phyloP scores from a whole-genome alignment of 495 filamentous ascomycete species.

The Penicillium nucicola region DNA sequence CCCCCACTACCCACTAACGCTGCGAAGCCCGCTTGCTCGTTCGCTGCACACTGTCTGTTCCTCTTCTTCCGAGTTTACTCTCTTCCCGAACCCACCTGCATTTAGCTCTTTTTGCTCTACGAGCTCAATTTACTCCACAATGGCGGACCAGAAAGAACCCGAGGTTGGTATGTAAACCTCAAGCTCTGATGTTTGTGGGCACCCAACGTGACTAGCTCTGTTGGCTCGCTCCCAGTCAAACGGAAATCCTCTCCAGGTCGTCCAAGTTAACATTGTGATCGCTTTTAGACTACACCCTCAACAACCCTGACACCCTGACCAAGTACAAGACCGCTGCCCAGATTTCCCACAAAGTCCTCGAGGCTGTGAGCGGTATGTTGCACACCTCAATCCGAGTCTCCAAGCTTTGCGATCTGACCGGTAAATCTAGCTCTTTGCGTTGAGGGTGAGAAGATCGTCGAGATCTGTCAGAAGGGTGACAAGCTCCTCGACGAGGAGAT shows the following conservation, averaged over 20 bases:
- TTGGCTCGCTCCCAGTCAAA: background rate
- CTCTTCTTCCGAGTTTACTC: slow-evolving; percentile 23
- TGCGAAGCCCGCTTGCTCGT: slow-evolving; percentile 19
- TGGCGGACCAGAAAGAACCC: slow-evolving; percentile 41
- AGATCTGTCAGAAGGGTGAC: slow-evolving; percentile 93
- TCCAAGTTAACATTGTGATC: background rate
- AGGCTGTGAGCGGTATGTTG: slow-evolving; percentile 66
- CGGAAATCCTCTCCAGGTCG: background rate
- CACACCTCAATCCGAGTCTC: background rate
- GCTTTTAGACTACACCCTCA: slow-evolving; percentile 79
- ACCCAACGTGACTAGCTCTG: slow-evolving; percentile 13
- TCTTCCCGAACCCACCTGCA: slow-evolving; percentile 13
- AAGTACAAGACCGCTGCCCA: slow-evolving; percentile 96
- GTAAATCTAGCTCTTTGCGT: slow-evolving; percentile 61
- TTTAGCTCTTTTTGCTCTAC: slow-evolving; percentile 16
- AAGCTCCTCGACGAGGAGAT: slow-evolving; percentile 91
- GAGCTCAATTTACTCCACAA: slow-evolving; percentile 34
- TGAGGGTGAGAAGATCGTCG: slow-evolving; percentile 85
- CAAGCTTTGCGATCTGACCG: slow-evolving; percentile 18
- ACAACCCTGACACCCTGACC: slow-evolving; percentile 95
- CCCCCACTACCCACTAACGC: slow-evolving; percentile 19
- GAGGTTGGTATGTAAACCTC: slow-evolving; percentile 44
- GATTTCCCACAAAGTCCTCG: slow-evolving; percentile 93
- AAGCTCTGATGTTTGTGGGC: slow-evolving; percentile 44
- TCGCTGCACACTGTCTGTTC: slow-evolving; percentile 31